phyloP scores from a whole-genome alignment of 1,139 yeast species.

The Protomyces inouyei region DNA sequence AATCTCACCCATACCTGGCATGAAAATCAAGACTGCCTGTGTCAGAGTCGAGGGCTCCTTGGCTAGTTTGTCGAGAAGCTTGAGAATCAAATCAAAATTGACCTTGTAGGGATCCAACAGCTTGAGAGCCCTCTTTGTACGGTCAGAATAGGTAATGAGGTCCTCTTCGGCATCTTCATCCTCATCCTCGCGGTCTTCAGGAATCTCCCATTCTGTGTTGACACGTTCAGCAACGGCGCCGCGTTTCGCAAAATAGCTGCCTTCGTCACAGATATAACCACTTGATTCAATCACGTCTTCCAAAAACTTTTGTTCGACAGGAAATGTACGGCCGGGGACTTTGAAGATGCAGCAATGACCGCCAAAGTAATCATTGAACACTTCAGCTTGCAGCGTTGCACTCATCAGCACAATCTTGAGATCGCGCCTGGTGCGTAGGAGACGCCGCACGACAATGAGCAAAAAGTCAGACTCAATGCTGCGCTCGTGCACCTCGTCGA shows the following conservation, averaged over 20 bases:
- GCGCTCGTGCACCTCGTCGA: conserved; percentile 84
- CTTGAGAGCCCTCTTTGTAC: conserved; percentile 11
- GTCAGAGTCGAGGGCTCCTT: conserved; percentile 38
- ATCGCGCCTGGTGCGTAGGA: conserved; percentile 44
- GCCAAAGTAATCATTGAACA: conserved; percentile 55
- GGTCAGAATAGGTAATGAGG: conserved; percentile 12
- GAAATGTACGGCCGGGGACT: conserved; percentile 78
- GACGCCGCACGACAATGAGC: conserved; percentile 58
- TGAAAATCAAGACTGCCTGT: conserved; percentile 60
- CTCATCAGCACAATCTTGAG: conserved; percentile 66
- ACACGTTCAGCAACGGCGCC: background rate
- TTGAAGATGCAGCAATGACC: conserved; percentile 52
- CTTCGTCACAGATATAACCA: conserved; percentile 23
- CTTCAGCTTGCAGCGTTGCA: conserved; percentile 65
- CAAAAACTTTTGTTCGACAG: conserved; percentile 59
- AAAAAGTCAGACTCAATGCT: conserved; percentile 75
- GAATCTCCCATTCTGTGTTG: conserved; percentile 7
- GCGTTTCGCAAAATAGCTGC: conserved; percentile 10
- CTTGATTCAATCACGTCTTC: conserved; percentile 33
- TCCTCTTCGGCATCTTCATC: conserved; percentile 10
- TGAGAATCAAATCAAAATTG: conserved; percentile 28
- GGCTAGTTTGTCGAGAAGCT: conserved; percentile 17
- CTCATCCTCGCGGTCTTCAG: conserved; percentile 18
- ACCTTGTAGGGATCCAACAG: conserved; percentile 27
- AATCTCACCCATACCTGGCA: conserved; percentile 79